Evolutionary conservation across 1,284 basidiomycete genomes (phyloP).

Genomic region (Naganishia albida): DNA sequence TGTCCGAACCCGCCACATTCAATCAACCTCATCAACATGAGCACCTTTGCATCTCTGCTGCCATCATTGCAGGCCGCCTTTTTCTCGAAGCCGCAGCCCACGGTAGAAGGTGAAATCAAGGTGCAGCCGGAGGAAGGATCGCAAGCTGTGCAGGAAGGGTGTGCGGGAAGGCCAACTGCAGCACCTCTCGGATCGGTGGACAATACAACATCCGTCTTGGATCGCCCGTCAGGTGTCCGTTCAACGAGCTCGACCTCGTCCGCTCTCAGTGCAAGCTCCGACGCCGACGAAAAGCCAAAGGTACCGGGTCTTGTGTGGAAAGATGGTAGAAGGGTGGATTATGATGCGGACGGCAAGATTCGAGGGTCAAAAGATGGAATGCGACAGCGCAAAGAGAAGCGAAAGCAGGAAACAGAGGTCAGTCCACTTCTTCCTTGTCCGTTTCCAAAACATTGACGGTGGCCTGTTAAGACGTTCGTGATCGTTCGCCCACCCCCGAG

Average conservation of each 20-base stretch:
- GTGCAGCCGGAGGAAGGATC: neutral
- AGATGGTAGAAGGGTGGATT: constrained; percentile 11
- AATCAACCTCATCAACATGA: constrained; percentile 3
- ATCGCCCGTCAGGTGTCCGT: constrained; percentile 1
- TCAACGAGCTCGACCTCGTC: constrained; percentile 11
- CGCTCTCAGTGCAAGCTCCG: neutral
- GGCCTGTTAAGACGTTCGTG: constrained; percentile 64
- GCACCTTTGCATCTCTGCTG: constrained; percentile 21
- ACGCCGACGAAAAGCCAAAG: neutral
- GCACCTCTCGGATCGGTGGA: neutral
- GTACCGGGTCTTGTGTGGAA: constrained; percentile 16
- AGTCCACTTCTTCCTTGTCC: neutral
- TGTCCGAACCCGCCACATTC: neutral
- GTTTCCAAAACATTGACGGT: neutral
- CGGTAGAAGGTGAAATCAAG: neutral
- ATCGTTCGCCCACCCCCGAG: constrained; percentile 62
- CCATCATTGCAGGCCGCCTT: constrained; percentile 15
- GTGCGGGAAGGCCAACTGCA: too few species aligned
- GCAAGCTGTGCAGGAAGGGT: neutral
- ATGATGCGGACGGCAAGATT: constrained; percentile 8
- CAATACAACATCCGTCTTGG: neutral
- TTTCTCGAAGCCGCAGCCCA: constrained; percentile 13
- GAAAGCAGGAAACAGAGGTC: constrained; percentile 18
- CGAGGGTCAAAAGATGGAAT: constrained; percentile 6
- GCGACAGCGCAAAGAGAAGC: neutral